Conservation (phyloP, 805 yeast species). For the Kodamaea neixiangensis region DNA sequence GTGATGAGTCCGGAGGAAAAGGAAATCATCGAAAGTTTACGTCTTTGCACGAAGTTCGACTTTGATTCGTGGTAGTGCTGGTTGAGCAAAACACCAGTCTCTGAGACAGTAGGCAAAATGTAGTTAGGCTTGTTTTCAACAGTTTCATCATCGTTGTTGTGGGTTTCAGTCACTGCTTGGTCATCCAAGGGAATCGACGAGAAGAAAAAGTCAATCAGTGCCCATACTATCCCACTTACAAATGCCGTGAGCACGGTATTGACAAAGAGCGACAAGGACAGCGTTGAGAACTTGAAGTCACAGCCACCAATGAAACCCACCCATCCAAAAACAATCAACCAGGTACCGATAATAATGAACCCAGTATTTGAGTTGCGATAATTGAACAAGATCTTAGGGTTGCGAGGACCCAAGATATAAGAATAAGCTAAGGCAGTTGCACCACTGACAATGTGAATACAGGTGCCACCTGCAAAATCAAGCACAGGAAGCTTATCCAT, state of each 20-base stretch:
- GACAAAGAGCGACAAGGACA: constrained; percentile 31
- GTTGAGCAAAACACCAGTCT: constrained; percentile 19
- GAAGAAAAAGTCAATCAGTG: constrained; percentile 38
- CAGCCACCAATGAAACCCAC: constrained; percentile 45
- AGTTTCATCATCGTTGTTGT: background rate
- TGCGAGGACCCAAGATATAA: constrained; percentile 44
- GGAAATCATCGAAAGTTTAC: constrained; percentile 40
- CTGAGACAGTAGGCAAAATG: constrained; percentile 12
- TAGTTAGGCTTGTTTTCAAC: background rate
- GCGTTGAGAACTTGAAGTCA: constrained; percentile 39
- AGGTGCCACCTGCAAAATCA: constrained; percentile 49
- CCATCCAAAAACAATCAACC: constrained; percentile 39
- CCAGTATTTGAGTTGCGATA: constrained; percentile 40
- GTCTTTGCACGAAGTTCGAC: constrained; percentile 17
- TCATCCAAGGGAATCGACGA: constrained; percentile 42
- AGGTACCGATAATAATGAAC: constrained; percentile 35
- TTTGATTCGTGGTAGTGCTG: constrained; percentile 21
- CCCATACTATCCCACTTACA: constrained; percentile 40
- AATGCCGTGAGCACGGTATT: constrained; percentile 37
- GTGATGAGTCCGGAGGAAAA: constrained; percentile 43
- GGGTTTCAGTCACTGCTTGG: background rate
- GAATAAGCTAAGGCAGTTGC: constrained; percentile 46
- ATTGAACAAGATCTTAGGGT: constrained; percentile 36
- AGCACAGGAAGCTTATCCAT: constrained; percentile 35
- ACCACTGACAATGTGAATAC: constrained; percentile 48